phyloP scores from a whole-genome alignment of 208 protist species.

The Trypanosoma cruzi region DNA sequence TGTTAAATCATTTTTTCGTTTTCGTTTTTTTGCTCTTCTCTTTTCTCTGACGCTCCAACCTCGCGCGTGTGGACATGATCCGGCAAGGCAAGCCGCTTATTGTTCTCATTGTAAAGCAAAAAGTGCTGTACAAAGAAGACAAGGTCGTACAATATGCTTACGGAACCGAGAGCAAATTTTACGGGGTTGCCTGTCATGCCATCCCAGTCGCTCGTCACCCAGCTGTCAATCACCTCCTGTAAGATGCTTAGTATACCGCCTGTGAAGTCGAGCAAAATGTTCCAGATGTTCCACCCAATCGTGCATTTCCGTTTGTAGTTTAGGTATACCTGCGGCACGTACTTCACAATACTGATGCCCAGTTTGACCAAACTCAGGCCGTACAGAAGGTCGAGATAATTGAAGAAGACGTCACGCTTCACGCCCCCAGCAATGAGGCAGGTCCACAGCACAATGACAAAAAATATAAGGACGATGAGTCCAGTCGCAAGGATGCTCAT shows the following conservation, averaged over 20 bases:
- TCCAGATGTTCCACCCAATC: constrained; percentile 68
- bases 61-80: no score
- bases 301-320: constrained; percentile 62
- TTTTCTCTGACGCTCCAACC: no score
- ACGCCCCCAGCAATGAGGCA: constrained; percentile 23
- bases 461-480: constrained; percentile 18
- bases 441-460: constrained; percentile 16
- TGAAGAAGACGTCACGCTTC: constrained; percentile 10
- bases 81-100: constrained; percentile 15
- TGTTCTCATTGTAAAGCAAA: constrained; percentile 50
- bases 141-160: constrained; percentile 63
- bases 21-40: no score
- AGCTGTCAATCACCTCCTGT: constrained; percentile 51
- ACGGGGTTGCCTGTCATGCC: constrained; percentile 57
- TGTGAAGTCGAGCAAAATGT: constrained; percentile 67
- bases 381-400: constrained; percentile 40
- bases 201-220: constrained; percentile 41
- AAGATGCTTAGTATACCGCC: constrained; percentile 48
- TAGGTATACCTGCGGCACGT: constrained; percentile 67
- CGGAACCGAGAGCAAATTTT: constrained; percentile 61
- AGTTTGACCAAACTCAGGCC: constrained; percentile 58
- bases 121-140: constrained; percentile 82
- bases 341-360: constrained; percentile 58
- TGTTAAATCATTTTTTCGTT: no score
- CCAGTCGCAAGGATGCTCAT: constrained; percentile 20